Evolutionary conservation across 1,139 yeast genomes (phyloP), one percentile per base, ranked within the genome.

Genomic region (Wickerhamiella infanticola): DNA sequence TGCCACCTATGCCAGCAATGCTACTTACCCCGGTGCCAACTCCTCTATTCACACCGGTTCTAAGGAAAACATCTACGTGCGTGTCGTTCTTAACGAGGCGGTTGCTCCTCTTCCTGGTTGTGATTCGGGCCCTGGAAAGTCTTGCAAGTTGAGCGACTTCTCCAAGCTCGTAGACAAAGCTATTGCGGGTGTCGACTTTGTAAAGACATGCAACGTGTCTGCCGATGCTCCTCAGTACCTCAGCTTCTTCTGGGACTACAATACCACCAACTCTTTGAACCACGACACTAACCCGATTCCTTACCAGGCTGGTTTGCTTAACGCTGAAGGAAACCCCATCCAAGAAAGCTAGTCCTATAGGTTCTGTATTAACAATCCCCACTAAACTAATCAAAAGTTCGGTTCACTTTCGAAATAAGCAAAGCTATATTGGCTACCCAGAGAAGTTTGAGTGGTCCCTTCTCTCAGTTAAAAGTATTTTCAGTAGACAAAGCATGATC

Each of bases 121-220:
- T 59, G 63, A 64, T 44, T 52, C 57, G 40, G 84, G 84, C 1
- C 83, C 83, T 9, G 82, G 81, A 0, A 77, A 73, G 57, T 69
- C 79, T 5, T 75, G 81, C 62, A 62, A 67, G 41, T 57, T 74
- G 40, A 58, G 63, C 3, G 68, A 69, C 39, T 78, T 61, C 51
- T 55, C 57, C 46, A 41, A 46, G 24, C 45, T 46, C 13, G 48
- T 61, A 9, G 48, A 47, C 40, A 41, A 39, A 25, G 46, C 45
- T 4, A 37, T 53, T 5, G 47, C 43, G 13, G 42, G 41, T 41
- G 39, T 36, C 40, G 52, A 53, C 47, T 58, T 46, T 48, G 48
- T 40, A 33, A 42, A 47, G 8, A 50, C 45, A 24, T 62, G 66
- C 48, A 45, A 57, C 41, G 51, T 53, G 26, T 57, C 61, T 4